A percentile compares a stretch with the other conserved stretches of the same genome.
These are phyloP conservation scores for Wickerhamiella domercqiae DNA, from an alignment of 805 yeast genomes.

Conservation along the genomic window DNA sequence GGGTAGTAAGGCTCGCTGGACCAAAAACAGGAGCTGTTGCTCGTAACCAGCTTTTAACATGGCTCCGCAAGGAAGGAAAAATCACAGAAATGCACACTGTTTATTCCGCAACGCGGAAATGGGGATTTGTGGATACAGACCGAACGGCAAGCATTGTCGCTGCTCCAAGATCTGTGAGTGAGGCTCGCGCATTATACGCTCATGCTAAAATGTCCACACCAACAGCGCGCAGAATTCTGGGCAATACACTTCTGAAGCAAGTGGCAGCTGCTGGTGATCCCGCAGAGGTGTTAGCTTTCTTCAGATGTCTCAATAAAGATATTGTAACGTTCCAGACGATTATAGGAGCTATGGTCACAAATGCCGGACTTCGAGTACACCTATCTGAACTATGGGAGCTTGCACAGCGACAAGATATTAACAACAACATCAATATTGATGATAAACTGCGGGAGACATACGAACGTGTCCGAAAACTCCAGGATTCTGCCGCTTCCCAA, in stretches of 20 bases:
- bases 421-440: constrained; percentile 16
- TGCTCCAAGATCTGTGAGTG: constrained; percentile 8
- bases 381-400: constrained; percentile 12
- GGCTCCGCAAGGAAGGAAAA: constrained; percentile 9
- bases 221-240: constrained; percentile 10
- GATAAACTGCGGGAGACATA: constrained; percentile 14
- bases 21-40: constrained; percentile 12
- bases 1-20: constrained; percentile 18
- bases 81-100: constrained; percentile 5
- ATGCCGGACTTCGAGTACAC: constrained; percentile 6
- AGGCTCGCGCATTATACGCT: constrained; percentile 14
- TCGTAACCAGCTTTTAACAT: constrained; percentile 15
- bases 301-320: constrained; percentile 15
- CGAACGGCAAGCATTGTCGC: constrained; percentile 10
- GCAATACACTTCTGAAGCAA: constrained; percentile 13
- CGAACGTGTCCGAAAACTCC: constrained; percentile 5
- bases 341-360: constrained; percentile 15
- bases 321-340: constrained; percentile 17
- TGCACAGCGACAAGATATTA: constrained; percentile 10
- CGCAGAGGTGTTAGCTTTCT: constrained; percentile 14
- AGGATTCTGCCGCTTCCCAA: background rate
- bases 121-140: constrained; percentile 17
- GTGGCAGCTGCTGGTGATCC: constrained; percentile 7
- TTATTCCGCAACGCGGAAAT: constrained; percentile 16
- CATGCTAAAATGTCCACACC: constrained; percentile 3